A percentile compares a stretch with the other conserved stretches of the same genome.
Conservation (phyloP, 2,329 filamentous ascomycete species). For the Stagonosporopsis tanaceti region DNA sequence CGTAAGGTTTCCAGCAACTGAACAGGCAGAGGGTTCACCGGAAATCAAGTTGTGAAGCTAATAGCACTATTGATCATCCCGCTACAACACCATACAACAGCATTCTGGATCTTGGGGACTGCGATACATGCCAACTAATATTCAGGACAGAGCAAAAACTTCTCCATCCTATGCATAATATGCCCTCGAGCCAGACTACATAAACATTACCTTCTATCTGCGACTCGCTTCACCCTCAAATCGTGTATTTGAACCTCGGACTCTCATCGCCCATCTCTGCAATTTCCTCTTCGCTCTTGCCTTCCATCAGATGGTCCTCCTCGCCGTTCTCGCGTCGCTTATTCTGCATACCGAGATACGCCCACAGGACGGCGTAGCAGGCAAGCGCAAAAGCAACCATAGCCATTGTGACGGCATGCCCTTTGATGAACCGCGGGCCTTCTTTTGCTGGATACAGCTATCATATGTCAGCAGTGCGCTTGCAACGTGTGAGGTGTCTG, state of each 20-base stretch:
- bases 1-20: too few species aligned
- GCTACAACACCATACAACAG: too few species aligned
- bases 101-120: too few species aligned
- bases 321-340: conserved; percentile 49
- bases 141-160: too few species aligned
- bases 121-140: too few species aligned
- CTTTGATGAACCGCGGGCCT: conserved; percentile 58
- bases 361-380: conserved; percentile 50
- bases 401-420: conserved; percentile 61
- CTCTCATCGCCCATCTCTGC: conserved; percentile 56
- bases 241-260: conserved; percentile 55
- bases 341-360: conserved; percentile 50
- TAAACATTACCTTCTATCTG: neutral
- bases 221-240: conserved; percentile 13
- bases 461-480: conserved; percentile 16
- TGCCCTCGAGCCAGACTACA: too few species aligned
- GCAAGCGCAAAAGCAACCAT: conserved; percentile 56
- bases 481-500: neutral
- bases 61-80: too few species aligned
- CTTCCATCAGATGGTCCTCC: conserved; percentile 51
- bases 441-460: conserved; percentile 57
- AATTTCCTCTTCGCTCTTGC: conserved; percentile 54
- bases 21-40: too few species aligned
- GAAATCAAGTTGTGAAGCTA: too few species aligned
- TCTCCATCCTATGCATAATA: too few species aligned